A percentile compares a stretch with the other conserved stretches of the same genome.
Conservation (phyloP, 1,284 basidiomycete genomes). For the Chalciporus sp. region DNA sequence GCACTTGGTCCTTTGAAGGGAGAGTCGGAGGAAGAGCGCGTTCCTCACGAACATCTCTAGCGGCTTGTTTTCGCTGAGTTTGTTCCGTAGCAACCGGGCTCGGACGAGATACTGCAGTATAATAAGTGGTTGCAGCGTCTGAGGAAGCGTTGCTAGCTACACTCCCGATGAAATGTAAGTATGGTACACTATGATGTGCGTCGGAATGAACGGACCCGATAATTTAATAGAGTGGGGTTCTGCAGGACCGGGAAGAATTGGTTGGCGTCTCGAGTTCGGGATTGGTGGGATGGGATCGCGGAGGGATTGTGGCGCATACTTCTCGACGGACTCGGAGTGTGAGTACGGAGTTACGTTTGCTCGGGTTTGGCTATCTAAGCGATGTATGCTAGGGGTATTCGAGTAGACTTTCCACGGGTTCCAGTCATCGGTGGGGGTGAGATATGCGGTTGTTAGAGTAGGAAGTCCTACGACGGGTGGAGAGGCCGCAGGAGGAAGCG, state of each 20-base stretch:
- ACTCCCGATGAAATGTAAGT: constrained; percentile 5
- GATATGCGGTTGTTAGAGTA: background rate
- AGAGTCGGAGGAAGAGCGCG: background rate
- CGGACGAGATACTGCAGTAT: background rate
- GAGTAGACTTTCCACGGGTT: constrained; percentile 25
- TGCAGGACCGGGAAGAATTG: background rate
- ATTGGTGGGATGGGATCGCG: background rate
- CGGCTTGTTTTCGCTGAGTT: constrained; percentile 6
- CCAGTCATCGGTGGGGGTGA: constrained; percentile 19
- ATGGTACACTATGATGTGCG: background rate
- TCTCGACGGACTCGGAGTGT: background rate
- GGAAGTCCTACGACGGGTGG: constrained; percentile 11
- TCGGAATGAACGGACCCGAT: constrained; percentile 19
- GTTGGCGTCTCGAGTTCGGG: background rate
- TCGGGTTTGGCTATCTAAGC: constrained; percentile 3
- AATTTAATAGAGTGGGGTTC: background rate
- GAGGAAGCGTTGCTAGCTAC: constrained; percentile 11
- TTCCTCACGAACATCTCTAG: constrained; percentile 5
- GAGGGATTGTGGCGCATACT: background rate
- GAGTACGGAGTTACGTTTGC: background rate
- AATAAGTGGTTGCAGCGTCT: constrained; percentile 1
- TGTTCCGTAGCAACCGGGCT: constrained; percentile 25
- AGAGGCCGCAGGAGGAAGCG: constrained; percentile 21
- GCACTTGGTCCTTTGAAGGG: constrained; percentile 16
- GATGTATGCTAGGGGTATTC: background rate